Conservation (phyloP, 768 basidiomycete genomes). For the Russula sp. region DNA sequence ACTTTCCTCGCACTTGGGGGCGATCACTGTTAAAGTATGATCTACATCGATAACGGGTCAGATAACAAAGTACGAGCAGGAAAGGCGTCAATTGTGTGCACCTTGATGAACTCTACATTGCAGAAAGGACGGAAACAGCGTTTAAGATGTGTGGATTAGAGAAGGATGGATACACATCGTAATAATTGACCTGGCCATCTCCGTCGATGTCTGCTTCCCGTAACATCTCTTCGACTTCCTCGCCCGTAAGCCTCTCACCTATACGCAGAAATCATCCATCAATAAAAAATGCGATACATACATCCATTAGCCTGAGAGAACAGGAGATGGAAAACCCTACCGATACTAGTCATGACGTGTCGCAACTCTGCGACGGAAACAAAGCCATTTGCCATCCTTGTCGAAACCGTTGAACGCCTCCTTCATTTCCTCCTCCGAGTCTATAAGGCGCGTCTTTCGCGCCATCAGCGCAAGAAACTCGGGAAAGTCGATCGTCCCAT, state of each 20-base stretch:
- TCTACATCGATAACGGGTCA: slow-evolving; percentile 40
- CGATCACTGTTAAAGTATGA: slow-evolving; percentile 69
- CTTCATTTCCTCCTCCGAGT: slow-evolving; percentile 90
- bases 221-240: slow-evolving; percentile 95
- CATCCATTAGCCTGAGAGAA: no score
- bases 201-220: slow-evolving; percentile 94
- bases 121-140: slow-evolving; percentile 12
- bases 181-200: slow-evolving; percentile 90
- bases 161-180: slow-evolving; percentile 46
- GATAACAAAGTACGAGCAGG: slow-evolving; percentile 11
- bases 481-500: slow-evolving; percentile 78
- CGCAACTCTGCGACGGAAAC: slow-evolving; percentile 84
- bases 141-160: slow-evolving; percentile 13
- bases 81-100: slow-evolving; percentile 33
- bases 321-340: slow-evolving; percentile 42
- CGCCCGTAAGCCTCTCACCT: slow-evolving; percentile 86
- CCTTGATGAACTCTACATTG: slow-evolving; percentile 71
- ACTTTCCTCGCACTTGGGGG: not conserved
- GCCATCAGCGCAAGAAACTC: slow-evolving; percentile 86
- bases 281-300: not conserved
- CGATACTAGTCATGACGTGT: slow-evolving; percentile 89
- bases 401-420: slow-evolving; percentile 98
- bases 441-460: slow-evolving; percentile 87
- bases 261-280: slow-evolving; percentile 22
- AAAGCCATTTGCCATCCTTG: slow-evolving; percentile 89